These are phyloP conservation scores for Gossypium anomalum DNA, from an alignment of 345 rosid species.

Conservation along the genomic window DNA sequence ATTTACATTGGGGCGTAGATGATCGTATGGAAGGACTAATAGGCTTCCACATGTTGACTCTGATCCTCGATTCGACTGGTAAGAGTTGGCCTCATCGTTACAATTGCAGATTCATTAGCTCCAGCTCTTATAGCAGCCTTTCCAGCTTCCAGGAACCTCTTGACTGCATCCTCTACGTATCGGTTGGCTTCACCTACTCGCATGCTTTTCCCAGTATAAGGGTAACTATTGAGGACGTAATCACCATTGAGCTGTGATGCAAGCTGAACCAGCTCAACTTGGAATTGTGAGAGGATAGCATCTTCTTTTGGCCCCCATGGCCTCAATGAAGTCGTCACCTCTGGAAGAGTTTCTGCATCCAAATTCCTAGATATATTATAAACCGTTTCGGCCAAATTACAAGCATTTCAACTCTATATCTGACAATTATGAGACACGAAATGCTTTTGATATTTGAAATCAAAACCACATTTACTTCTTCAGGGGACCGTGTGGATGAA, in stretches of 20 bases:
- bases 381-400: not conserved
- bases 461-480: not conserved
- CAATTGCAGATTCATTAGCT: constrained; percentile 82
- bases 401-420: not conserved
- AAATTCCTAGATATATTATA: constrained; percentile 18
- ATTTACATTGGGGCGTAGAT: not conserved
- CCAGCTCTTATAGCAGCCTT: constrained; percentile 82
- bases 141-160: constrained; percentile 94
- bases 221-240: constrained; percentile 68
- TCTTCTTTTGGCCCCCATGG: constrained; percentile 81
- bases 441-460: not conserved
- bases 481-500: not conserved
- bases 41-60: constrained; percentile 16
- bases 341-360: constrained; percentile 69
- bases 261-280: constrained; percentile 89
- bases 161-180: constrained; percentile 85
- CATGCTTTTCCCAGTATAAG: constrained; percentile 82
- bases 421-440: not conserved
- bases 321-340: constrained; percentile 50
- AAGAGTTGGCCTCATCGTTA: constrained; percentile 89
- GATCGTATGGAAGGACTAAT: constrained; percentile 4
- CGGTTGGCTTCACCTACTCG: constrained; percentile 75
- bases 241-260: constrained; percentile 96
- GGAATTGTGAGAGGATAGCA: constrained; percentile 73
- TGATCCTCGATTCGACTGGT: constrained; percentile 40